These are phyloP conservation scores for Heteromeles arbutifolia DNA, from an alignment of 306 rosid genomes.

Conservation along the genomic window DNA sequence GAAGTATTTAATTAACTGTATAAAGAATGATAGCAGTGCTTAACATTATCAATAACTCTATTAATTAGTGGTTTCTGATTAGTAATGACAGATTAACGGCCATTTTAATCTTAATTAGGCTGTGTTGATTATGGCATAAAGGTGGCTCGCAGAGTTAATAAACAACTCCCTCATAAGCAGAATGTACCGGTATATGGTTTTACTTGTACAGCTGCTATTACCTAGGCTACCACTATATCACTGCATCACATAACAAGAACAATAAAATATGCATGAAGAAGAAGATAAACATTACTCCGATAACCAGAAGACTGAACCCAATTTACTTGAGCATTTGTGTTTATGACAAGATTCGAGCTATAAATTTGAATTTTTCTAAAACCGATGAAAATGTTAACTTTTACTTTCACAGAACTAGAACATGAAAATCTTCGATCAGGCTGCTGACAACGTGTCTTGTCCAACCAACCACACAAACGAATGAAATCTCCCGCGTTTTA, in stretches of 20 bases:
- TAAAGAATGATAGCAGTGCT: neutral
- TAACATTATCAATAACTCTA: neutral
- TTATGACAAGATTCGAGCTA: neutral
- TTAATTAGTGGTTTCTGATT: constrained; percentile 9
- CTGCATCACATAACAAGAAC: neutral
- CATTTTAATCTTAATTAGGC: constrained; percentile 2
- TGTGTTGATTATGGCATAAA: constrained; percentile 9
- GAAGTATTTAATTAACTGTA: constrained; percentile 13
- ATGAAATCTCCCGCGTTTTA: too few species aligned
- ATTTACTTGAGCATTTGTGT: neutral
- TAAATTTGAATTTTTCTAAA: neutral
- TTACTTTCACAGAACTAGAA: neutral
- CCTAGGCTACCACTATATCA: constrained; percentile 7
- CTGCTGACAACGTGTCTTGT: neutral
- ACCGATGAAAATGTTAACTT: neutral
- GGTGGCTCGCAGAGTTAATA: neutral
- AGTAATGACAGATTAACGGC: constrained; percentile 5
- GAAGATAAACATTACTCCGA: neutral
- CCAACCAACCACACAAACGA: neutral
- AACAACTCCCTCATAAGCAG: neutral
- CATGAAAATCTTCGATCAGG: too few species aligned
- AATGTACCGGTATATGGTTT: neutral
- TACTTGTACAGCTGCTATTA: neutral
- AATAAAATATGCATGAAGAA: neutral
- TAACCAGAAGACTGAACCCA: neutral